phyloP scores from a whole-genome alignment of 352 stramenopile genomes.

The Phytophthora ramorum region DNA sequence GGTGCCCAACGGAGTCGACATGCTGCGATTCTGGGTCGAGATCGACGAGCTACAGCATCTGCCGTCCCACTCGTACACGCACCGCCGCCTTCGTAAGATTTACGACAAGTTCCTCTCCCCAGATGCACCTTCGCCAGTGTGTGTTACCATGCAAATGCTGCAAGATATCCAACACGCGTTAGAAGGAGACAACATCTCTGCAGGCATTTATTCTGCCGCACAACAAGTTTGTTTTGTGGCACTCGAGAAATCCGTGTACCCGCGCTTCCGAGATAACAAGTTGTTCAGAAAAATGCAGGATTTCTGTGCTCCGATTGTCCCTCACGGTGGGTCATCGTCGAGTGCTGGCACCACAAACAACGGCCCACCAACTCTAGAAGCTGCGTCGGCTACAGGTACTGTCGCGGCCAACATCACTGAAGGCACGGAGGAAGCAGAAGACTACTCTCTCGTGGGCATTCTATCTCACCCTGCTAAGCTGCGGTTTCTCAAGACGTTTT shows the following conservation, averaged over 20 bases:
- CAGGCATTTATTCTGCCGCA: conserved; percentile 71
- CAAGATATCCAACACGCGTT: conserved; percentile 68
- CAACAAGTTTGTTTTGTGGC: conserved; percentile 73
- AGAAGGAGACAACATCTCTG: conserved; percentile 70
- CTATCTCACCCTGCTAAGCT: conserved; percentile 79
- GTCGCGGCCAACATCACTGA: conserved; percentile 27
- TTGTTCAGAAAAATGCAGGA: conserved; percentile 83
- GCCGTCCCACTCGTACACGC: conserved; percentile 82
- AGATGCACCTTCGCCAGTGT: conserved; percentile 74
- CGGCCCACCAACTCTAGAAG: conserved; percentile 9
- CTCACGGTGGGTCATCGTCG: conserved; percentile 13
- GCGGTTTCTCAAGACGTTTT: conserved; percentile 88
- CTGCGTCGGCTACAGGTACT: conserved; percentile 22
- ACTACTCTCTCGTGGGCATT: conserved; percentile 68
- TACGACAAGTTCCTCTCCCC: conserved; percentile 89
- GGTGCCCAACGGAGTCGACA: conserved; percentile 62
- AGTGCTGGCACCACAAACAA: background rate
- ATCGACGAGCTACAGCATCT: conserved; percentile 79
- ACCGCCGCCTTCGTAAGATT: conserved; percentile 81
- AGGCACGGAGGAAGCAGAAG: conserved; percentile 39
- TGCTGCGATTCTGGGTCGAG: conserved; percentile 85
- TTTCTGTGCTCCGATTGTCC: conserved; percentile 54
- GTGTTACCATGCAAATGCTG: conserved; percentile 74
- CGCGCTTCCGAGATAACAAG: conserved; percentile 79
- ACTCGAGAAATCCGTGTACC: conserved; percentile 78